Percentiles rank a stretch among this genome's conserved stretches.
phyloP scores from a whole-genome alignment of 78 protist species.

The Salpingoeca rosetta region DNA sequence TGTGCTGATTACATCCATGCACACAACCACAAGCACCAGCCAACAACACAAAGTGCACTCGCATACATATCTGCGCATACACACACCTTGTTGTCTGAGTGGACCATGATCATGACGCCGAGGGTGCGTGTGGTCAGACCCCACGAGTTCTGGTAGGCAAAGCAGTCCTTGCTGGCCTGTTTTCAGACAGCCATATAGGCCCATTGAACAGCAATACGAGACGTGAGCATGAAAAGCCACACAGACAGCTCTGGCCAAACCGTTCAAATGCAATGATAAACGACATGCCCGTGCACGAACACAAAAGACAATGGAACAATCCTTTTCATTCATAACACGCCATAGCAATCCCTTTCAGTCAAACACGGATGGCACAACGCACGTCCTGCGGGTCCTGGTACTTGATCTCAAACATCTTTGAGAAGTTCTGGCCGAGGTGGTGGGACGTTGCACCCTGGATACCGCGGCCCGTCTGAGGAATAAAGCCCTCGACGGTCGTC shows the following conservation, averaged over 20 bases:
- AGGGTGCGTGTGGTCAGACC: slow-evolving; percentile 93
- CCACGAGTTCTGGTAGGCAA: slow-evolving; percentile 92
- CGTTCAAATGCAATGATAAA: neutral
- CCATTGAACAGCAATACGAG: no score
- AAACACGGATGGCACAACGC: neutral
- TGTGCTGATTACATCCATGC: no score
- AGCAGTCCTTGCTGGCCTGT: slow-evolving; percentile 14
- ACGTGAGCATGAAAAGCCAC: no score
- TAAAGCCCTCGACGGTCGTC: slow-evolving; percentile 87
- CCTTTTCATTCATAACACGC: neutral
- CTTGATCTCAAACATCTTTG: slow-evolving; percentile 88
- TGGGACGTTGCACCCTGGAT: slow-evolving; percentile 93
- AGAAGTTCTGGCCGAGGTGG: slow-evolving; percentile 91
- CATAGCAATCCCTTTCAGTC: neutral
- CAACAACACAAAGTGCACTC: no score
- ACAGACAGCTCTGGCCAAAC: no score
- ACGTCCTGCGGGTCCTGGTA: slow-evolving; percentile 49
- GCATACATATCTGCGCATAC: no score
- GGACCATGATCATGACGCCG: slow-evolving; percentile 86
- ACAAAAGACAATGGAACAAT: neutral
- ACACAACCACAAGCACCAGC: no score
- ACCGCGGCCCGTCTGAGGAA: slow-evolving; percentile 86
- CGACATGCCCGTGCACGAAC: neutral
- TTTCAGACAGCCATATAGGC: neutral
- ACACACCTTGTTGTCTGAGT: slow-evolving; percentile 80